Base-by-base conservation (phyloP, 2,329 filamentous ascomycete species). In the Calonectria pseudoturangicola region DNA sequence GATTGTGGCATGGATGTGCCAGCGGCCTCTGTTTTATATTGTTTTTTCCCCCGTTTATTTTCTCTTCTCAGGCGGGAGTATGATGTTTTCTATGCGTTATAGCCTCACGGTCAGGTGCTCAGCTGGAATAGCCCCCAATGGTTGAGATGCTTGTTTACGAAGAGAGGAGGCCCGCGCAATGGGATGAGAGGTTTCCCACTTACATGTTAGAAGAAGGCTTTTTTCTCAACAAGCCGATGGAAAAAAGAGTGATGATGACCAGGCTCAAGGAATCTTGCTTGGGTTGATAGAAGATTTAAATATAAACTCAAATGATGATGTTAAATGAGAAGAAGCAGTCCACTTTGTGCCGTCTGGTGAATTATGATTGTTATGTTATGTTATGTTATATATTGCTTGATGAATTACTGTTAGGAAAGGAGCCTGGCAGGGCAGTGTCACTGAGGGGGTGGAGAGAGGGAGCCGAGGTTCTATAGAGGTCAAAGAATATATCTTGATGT, bases 281-380 rank as follows among this genome's bases (percentile, higher is more conserved):
- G 70, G 73, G 64, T 68, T 74, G 48, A 79, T 79, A 79, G 77
- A 79, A 54, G 73, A 75, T 74, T 71, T 63, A 78, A 76, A 75
- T 73, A 77, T 74, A 77, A 76, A 79, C 64, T 63, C 45, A 58
- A 74, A 74, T 73, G 75, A 77, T 63, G 70, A 77, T 47, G 50
- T 50, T 43, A 48, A 63, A 71, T 66, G 36, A 68, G n/a, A 30
- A 62, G 33, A 9, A 39, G 16, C 16, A 25, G 7, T 48, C 41
- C 13, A 15, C 9, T 67, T 43, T 45, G 39, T 16, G 28, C 43
- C 15, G 18, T 10, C 25, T n/a, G 21, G 5, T 30, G n/a, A n/a
- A 15, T 18, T n/a, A 18, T 41, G 43, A 47, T n/a, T 21, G 43
- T 18, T 45, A n/a, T n/a, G 43, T 18, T 45, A n/a, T n/a, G 6